Evolutionary conservation across 1,284 basidiomycete genomes (phyloP), one percentile per base, ranked within the genome.

Genomic region (Cutaneotrichosporon daszewskae): DNA sequence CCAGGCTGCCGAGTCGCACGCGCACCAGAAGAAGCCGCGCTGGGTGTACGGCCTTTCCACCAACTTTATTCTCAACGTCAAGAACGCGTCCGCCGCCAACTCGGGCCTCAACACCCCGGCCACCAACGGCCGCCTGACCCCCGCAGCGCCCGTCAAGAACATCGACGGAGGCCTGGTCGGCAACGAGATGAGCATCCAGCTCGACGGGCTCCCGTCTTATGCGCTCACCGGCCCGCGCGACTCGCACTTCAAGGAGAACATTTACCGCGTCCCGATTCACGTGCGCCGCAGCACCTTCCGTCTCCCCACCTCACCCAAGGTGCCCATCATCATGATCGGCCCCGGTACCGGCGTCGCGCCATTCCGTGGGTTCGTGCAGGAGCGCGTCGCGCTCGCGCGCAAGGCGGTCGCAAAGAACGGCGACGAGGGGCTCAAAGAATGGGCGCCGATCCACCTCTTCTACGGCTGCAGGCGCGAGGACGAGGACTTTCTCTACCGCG

Each of bases 311-410:
- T 90, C 88, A 66, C 94, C 94, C 41, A 96, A 95, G 78, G 92
- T 89, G 49, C 94, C 94, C 3, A 85, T 98, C 46, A 91, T 98
- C 71, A 97, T 98, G 94, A 82, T 98, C 66, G 94, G 94, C 42
- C 94, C 94, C 47, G 94, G 94, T 45, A 97, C 92, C 50, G 90
- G 91, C 75, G 90, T 98, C 41, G 94, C 94, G 26, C 94, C 94
- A 14, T 98, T 98, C 87, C 86, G 94, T 49, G 91, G 91, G 2
- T 98, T 98, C 68, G 81, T 98, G 7, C 95, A 98, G 74, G 94
- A 98, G 69, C 87, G 94, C 57, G 84, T 98, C 26, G 90, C 90
- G 11, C 82, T 95, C 33, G 94, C 92, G 13, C 84, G 88, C 53
- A 88, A 89, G 59, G 87, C 91, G 1, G 77, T 87, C 47, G 91